Percentiles rank a stretch among this genome's conserved stretches.
phyloP scores from a whole-genome alignment of 768 basidiomycete species.

The Cytidiella melzeri region DNA sequence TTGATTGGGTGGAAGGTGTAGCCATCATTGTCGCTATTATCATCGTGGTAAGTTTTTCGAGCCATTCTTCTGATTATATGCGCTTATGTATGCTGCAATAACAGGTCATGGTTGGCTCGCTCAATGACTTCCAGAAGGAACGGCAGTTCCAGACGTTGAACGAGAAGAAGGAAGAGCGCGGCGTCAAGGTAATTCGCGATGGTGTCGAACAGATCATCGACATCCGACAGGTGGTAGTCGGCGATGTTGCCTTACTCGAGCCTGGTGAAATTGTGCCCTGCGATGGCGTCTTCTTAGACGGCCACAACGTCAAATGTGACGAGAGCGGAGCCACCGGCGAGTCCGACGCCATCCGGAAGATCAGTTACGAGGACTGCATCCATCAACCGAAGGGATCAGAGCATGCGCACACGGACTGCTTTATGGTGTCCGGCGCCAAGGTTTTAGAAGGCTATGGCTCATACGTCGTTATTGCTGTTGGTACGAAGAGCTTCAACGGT shows the following conservation, averaged over 20 bases:
- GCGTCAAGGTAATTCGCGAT: slow-evolving; percentile 56
- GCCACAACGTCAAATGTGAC: slow-evolving; percentile 93
- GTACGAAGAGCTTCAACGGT: slow-evolving; percentile 90
- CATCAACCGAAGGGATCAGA: slow-evolving; percentile 28
- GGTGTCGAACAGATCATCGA: slow-evolving; percentile 24
- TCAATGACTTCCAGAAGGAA: slow-evolving; percentile 99
- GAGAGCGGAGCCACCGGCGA: slow-evolving; percentile 97
- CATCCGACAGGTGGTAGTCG: slow-evolving; percentile 81
- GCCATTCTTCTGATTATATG: slow-evolving; percentile 25
- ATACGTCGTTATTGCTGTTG: slow-evolving; percentile 91
- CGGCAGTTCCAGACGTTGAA: slow-evolving; percentile 90
- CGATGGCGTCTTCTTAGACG: slow-evolving; percentile 89
- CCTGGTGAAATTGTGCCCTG: slow-evolving; percentile 96
- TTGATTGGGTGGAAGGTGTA: slow-evolving; percentile 97
- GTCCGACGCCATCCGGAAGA: slow-evolving; percentile 90
- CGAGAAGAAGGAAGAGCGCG: slow-evolving; percentile 92
- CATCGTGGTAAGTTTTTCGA: slow-evolving; percentile 49
- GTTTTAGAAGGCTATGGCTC: slow-evolving; percentile 91
- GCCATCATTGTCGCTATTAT: slow-evolving; percentile 71
- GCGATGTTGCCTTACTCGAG: slow-evolving; percentile 87
- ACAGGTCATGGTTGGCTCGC: slow-evolving; percentile 81
- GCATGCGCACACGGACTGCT: slow-evolving; percentile 70
- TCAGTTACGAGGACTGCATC: slow-evolving; percentile 69
- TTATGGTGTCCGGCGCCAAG: slow-evolving; percentile 86
- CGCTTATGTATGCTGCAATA: background rate